Evolutionary conservation across 352 stramenopile species (phyloP).

Genomic region (Phytopythium cucurbitacearum): DNA sequence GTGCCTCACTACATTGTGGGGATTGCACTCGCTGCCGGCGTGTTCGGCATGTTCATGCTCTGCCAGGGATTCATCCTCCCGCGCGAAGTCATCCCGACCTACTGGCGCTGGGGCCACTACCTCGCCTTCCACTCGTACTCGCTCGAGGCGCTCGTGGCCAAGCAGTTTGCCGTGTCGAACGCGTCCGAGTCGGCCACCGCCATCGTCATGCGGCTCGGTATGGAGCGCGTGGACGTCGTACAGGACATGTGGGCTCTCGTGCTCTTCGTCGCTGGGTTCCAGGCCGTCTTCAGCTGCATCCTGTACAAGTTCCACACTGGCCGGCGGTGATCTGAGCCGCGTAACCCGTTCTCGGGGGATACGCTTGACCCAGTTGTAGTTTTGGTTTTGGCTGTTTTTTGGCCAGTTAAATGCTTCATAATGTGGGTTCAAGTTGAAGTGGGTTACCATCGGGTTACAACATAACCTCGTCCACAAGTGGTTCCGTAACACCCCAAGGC

Average conservation of each 20-base stretch:
- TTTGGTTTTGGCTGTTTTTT: too few relatives aligned
- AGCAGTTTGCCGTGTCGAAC: slow-evolving; percentile 49
- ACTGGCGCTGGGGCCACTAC: slow-evolving; percentile 84
- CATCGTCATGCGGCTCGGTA: slow-evolving; percentile 23
- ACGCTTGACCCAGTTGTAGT: too few relatives aligned
- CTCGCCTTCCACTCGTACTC: slow-evolving; percentile 80
- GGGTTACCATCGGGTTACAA: too few relatives aligned
- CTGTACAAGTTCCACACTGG: too few relatives aligned
- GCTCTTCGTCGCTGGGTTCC: slow-evolving; percentile 20
- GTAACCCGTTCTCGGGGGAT: too few relatives aligned
- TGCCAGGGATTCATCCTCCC: slow-evolving; percentile 44
- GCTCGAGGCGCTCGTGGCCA: slow-evolving; percentile 76
- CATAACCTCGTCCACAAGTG: too few relatives aligned
- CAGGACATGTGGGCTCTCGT: slow-evolving; percentile 40
- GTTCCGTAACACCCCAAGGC: too few relatives aligned
- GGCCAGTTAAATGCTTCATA: too few relatives aligned
- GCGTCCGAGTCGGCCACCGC: slow-evolving; percentile 9
- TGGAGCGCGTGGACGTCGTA: slow-evolving; percentile 39
- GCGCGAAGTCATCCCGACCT: slow-evolving; percentile 42
- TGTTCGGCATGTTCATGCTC: slow-evolving; percentile 64
- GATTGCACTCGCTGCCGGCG: slow-evolving; percentile 60
- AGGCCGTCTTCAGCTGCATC: slow-evolving; percentile 22
- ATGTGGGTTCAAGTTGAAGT: too few relatives aligned
- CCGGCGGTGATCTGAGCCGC: too few relatives aligned
- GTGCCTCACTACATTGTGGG: slow-evolving; percentile 81